Base-by-base conservation (phyloP, 2,329 filamentous ascomycete genomes). In the Hansfordia pulvinata region DNA sequence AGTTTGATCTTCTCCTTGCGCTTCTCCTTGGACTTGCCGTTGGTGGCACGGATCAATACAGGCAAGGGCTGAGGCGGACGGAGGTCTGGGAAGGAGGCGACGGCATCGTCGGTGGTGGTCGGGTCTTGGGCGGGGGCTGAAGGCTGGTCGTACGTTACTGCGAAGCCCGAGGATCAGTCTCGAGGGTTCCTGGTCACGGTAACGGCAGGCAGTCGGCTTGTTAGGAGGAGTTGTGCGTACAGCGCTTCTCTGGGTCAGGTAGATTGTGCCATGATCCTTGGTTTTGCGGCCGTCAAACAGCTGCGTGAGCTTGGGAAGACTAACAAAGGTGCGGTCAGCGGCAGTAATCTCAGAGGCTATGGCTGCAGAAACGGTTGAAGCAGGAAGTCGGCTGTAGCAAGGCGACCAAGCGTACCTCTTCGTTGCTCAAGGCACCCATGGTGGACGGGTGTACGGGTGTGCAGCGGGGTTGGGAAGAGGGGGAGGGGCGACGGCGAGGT, bases 1-100 rank as follows among this genome's bases (percentile, higher is more conserved):
- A 94, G 48, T 52, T 86, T 93, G 38, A 81, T 54, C 38, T 77
- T 76, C 30, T 63, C 50, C 20, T 60, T 51, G 29, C 64, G 62
- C 35, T 65, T 62, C 34, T 54, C 59, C 41, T 67, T 72, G 26
- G 59, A 67, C 45, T 78, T 81, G 42, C 82, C 84, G 50, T 96
- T 83, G 18, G 80, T 79, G 10, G 84, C 88, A 33, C 85, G 76
- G 37, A 98, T 70, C 23, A 96, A 58, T 32, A 96, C 58, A 6
- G 85, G 77, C 10, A 79, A 56, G 5, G 76, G 73, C 16, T 58
- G 55, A 8, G 64, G 53, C 10, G 64, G 65, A 32, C 65, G 53
- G 2, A 76, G 60, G 38, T 83, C 76, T 41, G 69, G 60, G 31
- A 77, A 60, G 10, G 65, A n/a, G n/a, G n/a, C n/a, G n/a, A n/a